Percentiles rank a stretch among this genome's conserved stretches.
phyloP scores from a whole-genome alignment of 306 rosid species.

The Canavalia gladiata region DNA sequence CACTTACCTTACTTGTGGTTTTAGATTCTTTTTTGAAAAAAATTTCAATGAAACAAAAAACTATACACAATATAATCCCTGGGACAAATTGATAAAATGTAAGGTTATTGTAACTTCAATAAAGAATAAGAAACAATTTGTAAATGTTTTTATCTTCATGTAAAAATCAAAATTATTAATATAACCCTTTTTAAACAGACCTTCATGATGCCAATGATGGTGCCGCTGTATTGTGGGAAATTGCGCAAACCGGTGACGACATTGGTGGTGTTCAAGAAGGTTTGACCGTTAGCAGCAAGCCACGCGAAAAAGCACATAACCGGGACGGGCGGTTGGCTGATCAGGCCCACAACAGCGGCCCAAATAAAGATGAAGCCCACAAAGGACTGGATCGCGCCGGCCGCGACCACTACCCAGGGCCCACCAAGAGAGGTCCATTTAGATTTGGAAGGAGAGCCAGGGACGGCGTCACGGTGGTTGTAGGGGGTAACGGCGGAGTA shows the following conservation, averaged over 20 bases:
- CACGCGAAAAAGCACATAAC: slow-evolving; percentile 74
- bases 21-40: too few relatives aligned
- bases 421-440: slow-evolving; percentile 55
- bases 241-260: slow-evolving; percentile 78
- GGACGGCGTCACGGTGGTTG: background rate
- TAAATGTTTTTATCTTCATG: too few relatives aligned
- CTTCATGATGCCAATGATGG: slow-evolving; percentile 92
- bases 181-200: slow-evolving; percentile 19
- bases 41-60: too few relatives aligned
- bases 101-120: too few relatives aligned
- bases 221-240: slow-evolving; percentile 74
- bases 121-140: too few relatives aligned
- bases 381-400: slow-evolving; percentile 72
- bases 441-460: slow-evolving; percentile 24
- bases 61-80: too few relatives aligned
- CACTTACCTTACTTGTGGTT: too few relatives aligned
- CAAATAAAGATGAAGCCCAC: slow-evolving; percentile 74
- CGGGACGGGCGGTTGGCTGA: slow-evolving; percentile 67
- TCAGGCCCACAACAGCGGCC: slow-evolving; percentile 78
- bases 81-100: too few relatives aligned
- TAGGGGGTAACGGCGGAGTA: slow-evolving; percentile 71
- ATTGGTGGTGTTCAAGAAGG: slow-evolving; percentile 77
- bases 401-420: slow-evolving; percentile 76
- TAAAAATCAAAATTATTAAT: background rate
- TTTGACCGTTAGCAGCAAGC: slow-evolving; percentile 73